A percentile compares a stretch with the other conserved stretches of the same genome.
phyloP scores from a whole-genome alignment of 140 eudicot species.

The Senecio squalidus region DNA sequence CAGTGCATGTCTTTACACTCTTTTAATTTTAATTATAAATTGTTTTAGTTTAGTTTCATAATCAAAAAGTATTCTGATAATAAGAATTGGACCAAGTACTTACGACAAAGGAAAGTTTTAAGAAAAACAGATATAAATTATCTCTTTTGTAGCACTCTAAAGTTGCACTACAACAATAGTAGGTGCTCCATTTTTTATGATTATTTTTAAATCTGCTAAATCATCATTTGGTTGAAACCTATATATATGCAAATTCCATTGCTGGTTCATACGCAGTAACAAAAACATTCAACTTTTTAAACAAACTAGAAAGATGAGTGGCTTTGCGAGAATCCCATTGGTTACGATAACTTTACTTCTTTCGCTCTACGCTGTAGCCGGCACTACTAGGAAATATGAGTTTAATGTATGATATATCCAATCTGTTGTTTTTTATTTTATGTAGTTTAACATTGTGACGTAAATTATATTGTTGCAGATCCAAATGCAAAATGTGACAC shows the following conservation, averaged over 20 bases:
- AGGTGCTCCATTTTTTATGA: not conserved
- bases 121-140: slow-evolving; percentile 10
- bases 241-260: slow-evolving; percentile 6
- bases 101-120: slow-evolving; percentile 28
- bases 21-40: too few species aligned
- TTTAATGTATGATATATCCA: slow-evolving; percentile 35
- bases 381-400: slow-evolving; percentile 41
- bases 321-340: not conserved
- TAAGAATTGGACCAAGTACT: not conserved
- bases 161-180: slow-evolving; percentile 32
- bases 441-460: not conserved
- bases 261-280: not conserved
- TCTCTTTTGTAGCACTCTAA: slow-evolving; percentile 39
- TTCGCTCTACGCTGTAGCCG: slow-evolving; percentile 7
- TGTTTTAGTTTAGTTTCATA: too few species aligned
- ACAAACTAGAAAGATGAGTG: not conserved
- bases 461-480: slow-evolving; percentile 8
- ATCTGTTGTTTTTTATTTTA: not conserved
- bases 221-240: not conserved
- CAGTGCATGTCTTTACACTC: too few species aligned
- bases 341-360: slow-evolving; percentile 18
- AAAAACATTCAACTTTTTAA: not conserved
- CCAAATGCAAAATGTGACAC: slow-evolving; percentile 41
- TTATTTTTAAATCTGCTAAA: not conserved
- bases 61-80: too few species aligned